These are phyloP conservation scores for Solanum gandarillasii DNA, from an alignment of 257 asterid species.

Conservation along the genomic window DNA sequence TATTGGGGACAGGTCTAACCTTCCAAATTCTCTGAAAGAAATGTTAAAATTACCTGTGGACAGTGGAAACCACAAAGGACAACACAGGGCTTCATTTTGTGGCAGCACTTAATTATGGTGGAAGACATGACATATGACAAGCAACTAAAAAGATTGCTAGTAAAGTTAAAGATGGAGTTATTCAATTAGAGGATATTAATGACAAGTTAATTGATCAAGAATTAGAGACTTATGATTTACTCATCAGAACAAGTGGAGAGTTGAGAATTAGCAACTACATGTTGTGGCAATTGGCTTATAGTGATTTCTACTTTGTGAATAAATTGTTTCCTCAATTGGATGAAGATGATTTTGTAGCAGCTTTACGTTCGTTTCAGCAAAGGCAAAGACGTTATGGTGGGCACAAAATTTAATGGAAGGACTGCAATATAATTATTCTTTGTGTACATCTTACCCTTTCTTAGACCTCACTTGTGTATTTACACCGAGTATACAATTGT, in stretches of 20 bases:
- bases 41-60: neutral
- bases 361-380: neutral
- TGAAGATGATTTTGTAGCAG: constrained; percentile 1
- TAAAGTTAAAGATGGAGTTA: constrained; percentile 7
- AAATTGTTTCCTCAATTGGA: constrained; percentile 14
- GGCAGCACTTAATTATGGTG: constrained; percentile 8
- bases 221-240: constrained; percentile 10
- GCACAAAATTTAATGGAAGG: neutral
- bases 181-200: neutral
- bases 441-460: no score
- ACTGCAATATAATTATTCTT: no score
- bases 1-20: constrained; percentile 12
- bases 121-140: constrained; percentile 15
- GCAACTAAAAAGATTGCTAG: constrained; percentile 12
- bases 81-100: constrained; percentile 11
- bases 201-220: neutral
- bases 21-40: constrained; percentile 2
- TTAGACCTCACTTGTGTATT: accelerated
- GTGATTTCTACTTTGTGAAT: neutral
- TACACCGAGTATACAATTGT: neutral
- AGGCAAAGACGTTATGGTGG: constrained; percentile 20
- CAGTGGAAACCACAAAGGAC: neutral
- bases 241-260: constrained; percentile 26
- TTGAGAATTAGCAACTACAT: constrained; percentile 23
- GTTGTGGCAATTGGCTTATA: constrained; percentile 12